Conservation (phyloP, 2,329 filamentous ascomycete genomes). For the Conoideocrella luteorostrata region DNA sequence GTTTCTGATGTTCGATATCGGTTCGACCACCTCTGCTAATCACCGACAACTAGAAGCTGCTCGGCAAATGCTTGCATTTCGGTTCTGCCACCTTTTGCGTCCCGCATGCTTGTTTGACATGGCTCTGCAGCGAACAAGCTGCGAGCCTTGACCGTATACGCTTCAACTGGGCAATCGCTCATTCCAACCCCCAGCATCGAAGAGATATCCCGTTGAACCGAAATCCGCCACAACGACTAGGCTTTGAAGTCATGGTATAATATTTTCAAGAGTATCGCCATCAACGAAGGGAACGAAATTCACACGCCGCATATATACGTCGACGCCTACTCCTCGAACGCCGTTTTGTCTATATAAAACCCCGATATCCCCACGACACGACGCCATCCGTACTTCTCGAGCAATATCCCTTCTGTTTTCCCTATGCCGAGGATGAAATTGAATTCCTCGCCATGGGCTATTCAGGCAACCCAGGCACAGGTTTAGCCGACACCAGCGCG, state of each 20-base stretch:
- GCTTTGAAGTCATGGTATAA: no score
- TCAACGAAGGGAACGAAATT: no score
- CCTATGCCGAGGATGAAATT: slow-evolving; percentile 2
- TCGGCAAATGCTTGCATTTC: no score
- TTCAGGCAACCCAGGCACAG: slow-evolving; percentile 6
- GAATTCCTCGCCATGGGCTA: slow-evolving; percentile 4
- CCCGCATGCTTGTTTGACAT: neutral
- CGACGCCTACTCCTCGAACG: neutral
- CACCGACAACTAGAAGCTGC: no score
- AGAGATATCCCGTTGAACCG: no score
- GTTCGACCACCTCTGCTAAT: no score
- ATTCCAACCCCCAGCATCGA: no score
- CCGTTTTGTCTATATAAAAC: neutral
- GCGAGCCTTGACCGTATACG: neutral
- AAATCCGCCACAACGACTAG: no score
- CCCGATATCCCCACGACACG: neutral
- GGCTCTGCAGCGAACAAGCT: slow-evolving; percentile 3
- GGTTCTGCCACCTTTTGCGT: no score
- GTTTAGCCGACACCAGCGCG: neutral
- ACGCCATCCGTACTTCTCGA: no score
- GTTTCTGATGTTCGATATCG: no score
- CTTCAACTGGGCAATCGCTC: neutral
- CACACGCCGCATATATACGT: neutral
- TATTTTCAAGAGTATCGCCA: neutral
- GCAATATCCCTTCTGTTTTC: neutral